Conservation (phyloP, 1,284 basidiomycete species). For the Leccinum pallidistipes region DNA sequence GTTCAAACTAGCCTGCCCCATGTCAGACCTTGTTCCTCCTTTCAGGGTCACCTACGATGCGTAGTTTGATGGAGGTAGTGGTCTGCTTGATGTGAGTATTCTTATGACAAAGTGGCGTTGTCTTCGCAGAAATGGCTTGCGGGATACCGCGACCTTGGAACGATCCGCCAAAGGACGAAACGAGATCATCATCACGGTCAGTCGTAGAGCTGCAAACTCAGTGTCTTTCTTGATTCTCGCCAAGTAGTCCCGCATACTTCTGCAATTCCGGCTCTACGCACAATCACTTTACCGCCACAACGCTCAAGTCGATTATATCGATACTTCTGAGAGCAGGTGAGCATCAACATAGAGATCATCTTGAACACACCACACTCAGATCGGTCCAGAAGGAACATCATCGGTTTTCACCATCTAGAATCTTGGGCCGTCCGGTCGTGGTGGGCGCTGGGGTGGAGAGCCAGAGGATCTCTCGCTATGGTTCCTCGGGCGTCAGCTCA, state of each 20-base stretch:
- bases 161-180: conserved; percentile 20
- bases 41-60: conserved; percentile 5
- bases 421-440: background rate
- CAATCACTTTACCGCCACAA: background rate
- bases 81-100: background rate
- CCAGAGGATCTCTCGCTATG: background rate
- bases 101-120: background rate
- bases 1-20: background rate
- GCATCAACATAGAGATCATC: background rate
- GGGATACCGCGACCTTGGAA: conserved; percentile 1
- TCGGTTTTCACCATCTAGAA: background rate
- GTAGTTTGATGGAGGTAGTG: background rate
- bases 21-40: background rate
- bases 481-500: background rate
- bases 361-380: background rate
- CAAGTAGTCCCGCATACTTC: background rate
- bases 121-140: background rate
- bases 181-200: conserved; percentile 10
- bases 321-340: background rate
- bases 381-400: background rate
- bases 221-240: conserved; percentile 1
- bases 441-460: background rate
- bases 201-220: background rate
- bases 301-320: background rate
- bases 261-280: background rate